Base-by-base conservation (phyloP, 371 early-diverging fungal species). In the Mortierella sp. region DNA sequence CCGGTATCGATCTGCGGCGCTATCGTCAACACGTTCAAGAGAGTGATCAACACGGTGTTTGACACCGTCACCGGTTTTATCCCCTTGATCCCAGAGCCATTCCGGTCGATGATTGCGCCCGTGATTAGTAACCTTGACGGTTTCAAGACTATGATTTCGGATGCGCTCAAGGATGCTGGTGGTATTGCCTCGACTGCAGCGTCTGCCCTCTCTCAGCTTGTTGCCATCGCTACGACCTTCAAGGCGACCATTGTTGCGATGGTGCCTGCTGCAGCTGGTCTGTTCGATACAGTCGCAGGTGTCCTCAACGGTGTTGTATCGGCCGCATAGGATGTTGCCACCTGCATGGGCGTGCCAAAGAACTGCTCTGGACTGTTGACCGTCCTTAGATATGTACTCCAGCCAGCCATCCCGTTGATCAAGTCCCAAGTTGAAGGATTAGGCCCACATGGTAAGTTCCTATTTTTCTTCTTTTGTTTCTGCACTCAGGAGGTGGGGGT, bases 301-400 rank as follows among this genome's bases (percentile, higher is more conserved):
- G 6, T 46, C 5, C 31, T 59, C 11, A n/a, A 21, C 8, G 3
- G 14, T 13, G 44, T 73, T 28, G 70, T 28, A 6, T 11, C 5
- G 4, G 10, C 71, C 1, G 54, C 34, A 1, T 34, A 46, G 24
- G 10, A 48, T 28, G 57, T 71, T 11, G 59, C 34, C 3, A 71
- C 40, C 8, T 77, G 77, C 21, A 2, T 28, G 31, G 61, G 72
- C 2, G 72, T 51, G 5, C 51, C 61, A 26, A 59, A 71, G 64
- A 50, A 67, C 28, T 72, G 67, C 26, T 3, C 1, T 6, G 77
- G 77, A 19, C 21, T 77, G n/a, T 72, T 77, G 64, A 19, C 5
- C 0, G 14, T 72, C 13, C 11, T 77, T 28, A 73, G 73, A 24
- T 50, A 59, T 44, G 26, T 21, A 10, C 31, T 77, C 53, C 50